Percentiles rank a stretch among this genome's conserved stretches.
These are phyloP conservation scores for Sugiyamaella grinbergsii DNA, from an alignment of 1,139 yeast genomes.

Conservation along the genomic window DNA sequence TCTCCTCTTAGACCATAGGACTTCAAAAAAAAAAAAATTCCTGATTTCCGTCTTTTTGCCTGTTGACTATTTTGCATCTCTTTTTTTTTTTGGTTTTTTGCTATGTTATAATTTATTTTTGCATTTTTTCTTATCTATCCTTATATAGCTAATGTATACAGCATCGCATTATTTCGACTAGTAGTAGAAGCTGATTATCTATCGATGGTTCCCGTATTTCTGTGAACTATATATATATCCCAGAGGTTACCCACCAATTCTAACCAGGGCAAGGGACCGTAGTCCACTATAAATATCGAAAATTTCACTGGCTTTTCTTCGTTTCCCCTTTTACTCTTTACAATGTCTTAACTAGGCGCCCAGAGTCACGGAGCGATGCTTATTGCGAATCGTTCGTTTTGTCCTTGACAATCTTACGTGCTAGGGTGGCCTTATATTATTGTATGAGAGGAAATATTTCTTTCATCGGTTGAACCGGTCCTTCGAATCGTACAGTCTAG, in stretches of 20 bases:
- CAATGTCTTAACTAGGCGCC: conserved; percentile 33
- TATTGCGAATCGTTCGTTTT: conserved; percentile 29
- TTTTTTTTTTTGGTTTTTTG: not conserved
- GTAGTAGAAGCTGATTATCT: too few relatives aligned
- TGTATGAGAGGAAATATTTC: conserved; percentile 11
- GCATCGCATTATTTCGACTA: too few relatives aligned
- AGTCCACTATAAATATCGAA: not conserved
- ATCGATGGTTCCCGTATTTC: too few relatives aligned
- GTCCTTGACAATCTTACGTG: conserved; percentile 31
- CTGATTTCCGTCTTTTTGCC: not conserved
- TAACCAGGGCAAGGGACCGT: not conserved
- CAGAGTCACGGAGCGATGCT: conserved; percentile 34
- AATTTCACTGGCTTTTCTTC: conserved; percentile 1
- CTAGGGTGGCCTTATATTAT: conserved; percentile 31
- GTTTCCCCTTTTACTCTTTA: conserved; percentile 18
- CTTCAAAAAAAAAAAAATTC: conserved; percentile 1
- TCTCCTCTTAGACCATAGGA: conserved; percentile 1
- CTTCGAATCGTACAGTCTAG: conserved; percentile 30
- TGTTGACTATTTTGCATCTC: conserved; percentile 4
- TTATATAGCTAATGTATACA: too few relatives aligned
- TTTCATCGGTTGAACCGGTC: conserved; percentile 31
- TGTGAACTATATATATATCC: too few relatives aligned
- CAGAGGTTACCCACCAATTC: not conserved
- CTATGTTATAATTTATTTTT: too few relatives aligned
- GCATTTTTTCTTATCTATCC: not conserved